Base-by-base conservation (phyloP, 2,329 filamentous ascomycete species). In the Pseudogymnoascus sp. region DNA sequence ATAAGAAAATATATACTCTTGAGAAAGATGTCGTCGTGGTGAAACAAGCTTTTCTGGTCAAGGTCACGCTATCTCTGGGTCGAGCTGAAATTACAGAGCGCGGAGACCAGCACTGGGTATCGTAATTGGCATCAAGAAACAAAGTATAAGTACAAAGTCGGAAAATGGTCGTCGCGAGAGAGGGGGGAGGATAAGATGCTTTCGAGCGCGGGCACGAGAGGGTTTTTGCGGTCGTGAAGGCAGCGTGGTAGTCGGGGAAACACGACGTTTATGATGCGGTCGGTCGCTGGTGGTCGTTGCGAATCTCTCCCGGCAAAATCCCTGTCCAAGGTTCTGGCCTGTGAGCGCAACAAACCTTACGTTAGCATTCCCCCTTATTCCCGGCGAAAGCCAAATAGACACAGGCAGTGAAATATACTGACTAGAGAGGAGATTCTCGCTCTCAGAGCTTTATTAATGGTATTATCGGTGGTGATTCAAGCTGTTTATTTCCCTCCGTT, bases 51-150 rank as follows among this genome's bases (percentile, higher is more conserved):
- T 56, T 56, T 56, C 50, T 56, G 50, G 50, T 33, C 31, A 33
- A 33, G 50, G 50, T 56, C 50, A 56, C 50, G 50, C 50, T 56
- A 56, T 56, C 50, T 56, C 50, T 56, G 50, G 50, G 50, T 46
- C 24, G 62, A 66, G 53, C 59, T 61, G 62, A 59, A 62, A 62
- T 40, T 35, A 59, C 59, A 43, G 65, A 63, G 43, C 50, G 60
- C 61, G 37, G 40, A 37, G 60, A 61, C 67, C 65, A 62, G 61
- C 62, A 62, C 61, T 62, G 69, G 70, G 70, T 71, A 72, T 72
- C 70, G 70, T 68, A 70, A 68, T 56, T 64, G 68, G 70, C 62
- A 70, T 69, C 65, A 70, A 68, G 65, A 68, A 68, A 60, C 62
- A 62, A 66, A 67, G 62, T 61, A 64, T 64, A 67, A 66, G 61